Conservation (phyloP, 2,329 filamentous ascomycete species). For the Calonectria leucothoes region DNA sequence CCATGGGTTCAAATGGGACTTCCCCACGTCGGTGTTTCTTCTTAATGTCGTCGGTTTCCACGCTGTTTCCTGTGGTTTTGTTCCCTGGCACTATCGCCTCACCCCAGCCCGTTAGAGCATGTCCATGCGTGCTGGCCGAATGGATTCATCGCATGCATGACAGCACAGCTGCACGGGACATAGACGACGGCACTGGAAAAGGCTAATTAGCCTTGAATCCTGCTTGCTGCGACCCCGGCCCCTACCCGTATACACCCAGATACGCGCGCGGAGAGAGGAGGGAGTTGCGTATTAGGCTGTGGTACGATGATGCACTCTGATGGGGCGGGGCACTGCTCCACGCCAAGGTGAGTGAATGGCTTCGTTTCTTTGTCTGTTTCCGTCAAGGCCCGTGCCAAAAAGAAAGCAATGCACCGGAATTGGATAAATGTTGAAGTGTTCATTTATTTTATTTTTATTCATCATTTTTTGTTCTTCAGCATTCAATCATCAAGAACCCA, state of each 20-base stretch:
- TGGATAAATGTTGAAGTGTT: background rate
- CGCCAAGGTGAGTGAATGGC: conserved; percentile 31
- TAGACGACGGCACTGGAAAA: background rate
- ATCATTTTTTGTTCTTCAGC: no score
- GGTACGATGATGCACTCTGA: conserved; percentile 38
- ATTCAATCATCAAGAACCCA: background rate
- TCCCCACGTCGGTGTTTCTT: background rate
- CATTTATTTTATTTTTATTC: conserved; percentile 18
- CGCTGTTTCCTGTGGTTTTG: background rate
- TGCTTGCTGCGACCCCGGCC: background rate
- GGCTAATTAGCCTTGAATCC: background rate
- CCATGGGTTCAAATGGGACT: background rate
- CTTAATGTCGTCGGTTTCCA: background rate
- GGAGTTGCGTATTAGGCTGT: conserved; percentile 7
- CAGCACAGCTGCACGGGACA: conserved; percentile 6
- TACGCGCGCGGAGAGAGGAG: background rate
- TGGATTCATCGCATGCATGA: conserved; percentile 8
- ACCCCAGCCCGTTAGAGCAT: background rate
- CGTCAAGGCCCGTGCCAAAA: conserved; percentile 14
- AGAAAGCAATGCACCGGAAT: background rate
- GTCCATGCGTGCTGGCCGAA: background rate
- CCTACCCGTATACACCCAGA: background rate
- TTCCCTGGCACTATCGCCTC: background rate
- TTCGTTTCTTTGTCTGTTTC: conserved; percentile 29
- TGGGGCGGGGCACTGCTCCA: conserved; percentile 32